Conservation (phyloP, 2,329 filamentous ascomycete species). For the Penicillium vulpinum region DNA sequence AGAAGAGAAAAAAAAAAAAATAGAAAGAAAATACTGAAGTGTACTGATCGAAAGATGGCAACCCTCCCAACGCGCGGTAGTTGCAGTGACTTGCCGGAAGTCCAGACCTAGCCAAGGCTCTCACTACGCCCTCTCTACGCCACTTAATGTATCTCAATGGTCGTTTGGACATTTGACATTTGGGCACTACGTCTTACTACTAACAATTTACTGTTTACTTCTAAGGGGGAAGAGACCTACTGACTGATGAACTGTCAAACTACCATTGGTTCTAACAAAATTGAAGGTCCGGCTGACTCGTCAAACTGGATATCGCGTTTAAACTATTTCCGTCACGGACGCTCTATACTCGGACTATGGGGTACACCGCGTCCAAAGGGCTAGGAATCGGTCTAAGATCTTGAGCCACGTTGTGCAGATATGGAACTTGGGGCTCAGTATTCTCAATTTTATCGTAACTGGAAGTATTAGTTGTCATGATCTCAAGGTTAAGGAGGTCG, state of each 20-base stretch:
- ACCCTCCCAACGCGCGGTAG: not conserved
- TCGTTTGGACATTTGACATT: slow-evolving; percentile 15
- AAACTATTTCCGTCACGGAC: slow-evolving; percentile 36
- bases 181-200: slow-evolving; percentile 11
- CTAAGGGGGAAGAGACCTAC: slow-evolving; percentile 12
- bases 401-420: slow-evolving; percentile 19
- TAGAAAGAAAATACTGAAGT: not conserved
- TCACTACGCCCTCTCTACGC: slow-evolving; percentile 8
- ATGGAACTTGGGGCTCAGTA: not conserved
- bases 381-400: slow-evolving; percentile 11
- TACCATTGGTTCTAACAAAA: slow-evolving; percentile 19
- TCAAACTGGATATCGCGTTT: slow-evolving; percentile 19
- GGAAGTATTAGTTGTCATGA: not conserved
- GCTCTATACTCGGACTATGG: not conserved
- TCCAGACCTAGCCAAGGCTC: slow-evolving; percentile 11
- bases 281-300: slow-evolving; percentile 32
- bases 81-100: slow-evolving; percentile 4
- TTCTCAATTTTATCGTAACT: not conserved
- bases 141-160: slow-evolving; percentile 10
- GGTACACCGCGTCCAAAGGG: slow-evolving; percentile 14
- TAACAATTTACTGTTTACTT: slow-evolving; percentile 6
- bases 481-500: not conserved
- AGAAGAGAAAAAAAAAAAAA: not conserved
- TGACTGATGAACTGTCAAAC: slow-evolving; percentile 29
- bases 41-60: slow-evolving; percentile 7